Evolutionary conservation across 192 early-diverging fungal genomes (phyloP).

Genomic region (Oehlia diaphana): DNA sequence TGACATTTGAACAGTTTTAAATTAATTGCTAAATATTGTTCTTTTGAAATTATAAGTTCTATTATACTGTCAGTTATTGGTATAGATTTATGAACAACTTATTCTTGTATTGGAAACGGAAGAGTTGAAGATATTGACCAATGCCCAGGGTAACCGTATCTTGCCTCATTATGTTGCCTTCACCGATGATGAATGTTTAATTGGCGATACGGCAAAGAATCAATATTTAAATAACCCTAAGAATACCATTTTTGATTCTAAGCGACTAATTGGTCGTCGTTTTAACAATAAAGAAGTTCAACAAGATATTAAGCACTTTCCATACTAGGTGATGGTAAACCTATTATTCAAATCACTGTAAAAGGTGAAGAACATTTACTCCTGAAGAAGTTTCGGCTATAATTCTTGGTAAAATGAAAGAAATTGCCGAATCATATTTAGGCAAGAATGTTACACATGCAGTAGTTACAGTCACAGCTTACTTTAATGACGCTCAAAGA

Average conservation of each 20-base stretch:
- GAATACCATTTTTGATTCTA: conserved; percentile 93
- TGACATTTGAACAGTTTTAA: background rate
- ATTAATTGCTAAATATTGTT: background rate
- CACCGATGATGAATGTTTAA: conserved; percentile 88
- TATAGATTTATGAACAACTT: conserved; percentile 95
- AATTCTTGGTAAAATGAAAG: conserved; percentile 67
- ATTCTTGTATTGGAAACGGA: conserved; percentile 93
- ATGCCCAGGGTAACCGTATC: conserved; percentile 95
- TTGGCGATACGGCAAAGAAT: conserved; percentile 96
- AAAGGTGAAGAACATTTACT: conserved; percentile 87
- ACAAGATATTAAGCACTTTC: conserved; percentile 93
- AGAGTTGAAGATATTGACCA: conserved; percentile 96
- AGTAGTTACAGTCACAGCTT: conserved; percentile 97
- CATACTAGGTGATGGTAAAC: conserved; percentile 89
- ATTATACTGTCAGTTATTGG: conserved; percentile 60
- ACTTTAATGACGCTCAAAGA: conserved; percentile 95
- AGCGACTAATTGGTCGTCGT: conserved; percentile 88
- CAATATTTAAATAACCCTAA: conserved; percentile 84
- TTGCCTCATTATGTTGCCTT: no score
- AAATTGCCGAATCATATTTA: conserved; percentile 86
- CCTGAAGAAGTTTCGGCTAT: conserved; percentile 91
- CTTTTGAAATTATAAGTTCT: background rate
- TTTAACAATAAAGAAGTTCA: conserved; percentile 90
- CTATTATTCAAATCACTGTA: conserved; percentile 76
- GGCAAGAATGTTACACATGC: conserved; percentile 87